phyloP scores from a whole-genome alignment of 1,284 basidiomycete species.

The Rhodotorula sp. region DNA sequence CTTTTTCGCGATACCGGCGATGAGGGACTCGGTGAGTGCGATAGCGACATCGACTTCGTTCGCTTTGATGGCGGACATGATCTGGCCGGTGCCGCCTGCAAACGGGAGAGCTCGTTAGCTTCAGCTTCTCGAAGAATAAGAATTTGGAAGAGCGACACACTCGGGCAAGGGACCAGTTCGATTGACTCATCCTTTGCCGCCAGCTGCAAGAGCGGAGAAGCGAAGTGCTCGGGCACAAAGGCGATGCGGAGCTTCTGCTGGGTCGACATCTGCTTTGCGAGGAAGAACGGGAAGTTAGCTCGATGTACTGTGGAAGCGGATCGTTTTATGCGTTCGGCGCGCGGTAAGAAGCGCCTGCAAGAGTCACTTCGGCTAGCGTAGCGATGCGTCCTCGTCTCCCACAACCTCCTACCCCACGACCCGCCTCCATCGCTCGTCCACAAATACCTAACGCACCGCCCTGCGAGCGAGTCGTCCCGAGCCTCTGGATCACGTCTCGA shows the following conservation, averaged over 20 bases:
- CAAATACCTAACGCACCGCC: too few species aligned
- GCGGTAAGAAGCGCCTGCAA: too few species aligned
- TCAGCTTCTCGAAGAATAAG: neutral
- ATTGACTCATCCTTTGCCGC: constrained; percentile 57
- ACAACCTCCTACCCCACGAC: too few species aligned
- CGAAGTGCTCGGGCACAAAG: constrained; percentile 77
- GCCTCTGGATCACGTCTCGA: too few species aligned
- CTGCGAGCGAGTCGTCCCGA: too few species aligned
- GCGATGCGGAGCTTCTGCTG: constrained; percentile 26
- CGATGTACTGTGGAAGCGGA: neutral
- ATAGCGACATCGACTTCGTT: constrained; percentile 84
- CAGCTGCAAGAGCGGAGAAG: constrained; percentile 78
- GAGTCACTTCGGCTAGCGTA: too few species aligned
- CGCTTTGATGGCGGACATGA: constrained; percentile 75
- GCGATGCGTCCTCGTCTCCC: too few species aligned
- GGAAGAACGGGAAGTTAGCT: neutral
- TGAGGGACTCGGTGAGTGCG: constrained; percentile 88
- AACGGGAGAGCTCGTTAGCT: neutral
- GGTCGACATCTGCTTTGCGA: neutral
- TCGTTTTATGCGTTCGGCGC: too few species aligned
- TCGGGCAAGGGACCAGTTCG: constrained; percentile 82
- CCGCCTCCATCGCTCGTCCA: too few species aligned
- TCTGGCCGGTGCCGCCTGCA: constrained; percentile 81
- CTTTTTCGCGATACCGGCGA: constrained; percentile 87
- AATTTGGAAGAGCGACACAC: constrained; percentile 51